Conservation (phyloP, 352 stramenopile genomes). For the Stephanocyclus meneghinianus region DNA sequence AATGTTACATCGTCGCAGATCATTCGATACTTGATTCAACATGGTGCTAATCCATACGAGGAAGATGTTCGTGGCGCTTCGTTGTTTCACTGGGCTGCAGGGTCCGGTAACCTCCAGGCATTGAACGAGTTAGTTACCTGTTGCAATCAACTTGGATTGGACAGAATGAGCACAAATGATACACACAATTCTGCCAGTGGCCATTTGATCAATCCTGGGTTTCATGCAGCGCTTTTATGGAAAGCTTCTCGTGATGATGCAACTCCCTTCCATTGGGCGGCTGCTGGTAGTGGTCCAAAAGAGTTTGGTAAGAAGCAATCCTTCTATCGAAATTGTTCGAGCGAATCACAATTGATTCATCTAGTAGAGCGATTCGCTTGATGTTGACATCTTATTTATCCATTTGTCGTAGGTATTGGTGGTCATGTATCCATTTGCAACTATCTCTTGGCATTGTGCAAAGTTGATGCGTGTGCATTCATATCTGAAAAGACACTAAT, state of each 20-base stretch:
- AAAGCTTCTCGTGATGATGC: conserved; percentile 68
- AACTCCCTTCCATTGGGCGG: conserved; percentile 75
- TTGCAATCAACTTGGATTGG: conserved; percentile 28
- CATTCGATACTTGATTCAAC: conserved; percentile 63
- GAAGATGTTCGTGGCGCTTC: conserved; percentile 64
- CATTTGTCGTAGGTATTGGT: conserved; percentile 28
- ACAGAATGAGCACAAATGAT: conserved; percentile 1
- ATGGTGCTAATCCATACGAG: conserved; percentile 73
- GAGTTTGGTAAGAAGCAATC: conserved; percentile 57
- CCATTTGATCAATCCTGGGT: conserved; percentile 5
- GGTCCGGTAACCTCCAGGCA: conserved; percentile 62
- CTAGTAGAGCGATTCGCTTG: too few species aligned
- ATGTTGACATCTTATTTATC: background rate
- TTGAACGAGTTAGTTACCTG: conserved; percentile 49
- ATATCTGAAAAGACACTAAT: conserved; percentile 50
- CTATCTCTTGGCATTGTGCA: conserved; percentile 50
- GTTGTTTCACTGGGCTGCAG: conserved; percentile 74
- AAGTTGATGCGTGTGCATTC: background rate
- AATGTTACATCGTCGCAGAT: conserved; percentile 65
- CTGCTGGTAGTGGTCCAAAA: conserved; percentile 60
- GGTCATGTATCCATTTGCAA: conserved; percentile 63
- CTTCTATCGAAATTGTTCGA: background rate
- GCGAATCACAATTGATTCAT: too few species aligned
- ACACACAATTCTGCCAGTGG: background rate
- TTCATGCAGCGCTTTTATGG: conserved; percentile 37